Percentiles rank a stretch among this genome's conserved stretches.
Conservation (phyloP, 331 rosid species). For the Rhamnella rubrinervis region DNA sequence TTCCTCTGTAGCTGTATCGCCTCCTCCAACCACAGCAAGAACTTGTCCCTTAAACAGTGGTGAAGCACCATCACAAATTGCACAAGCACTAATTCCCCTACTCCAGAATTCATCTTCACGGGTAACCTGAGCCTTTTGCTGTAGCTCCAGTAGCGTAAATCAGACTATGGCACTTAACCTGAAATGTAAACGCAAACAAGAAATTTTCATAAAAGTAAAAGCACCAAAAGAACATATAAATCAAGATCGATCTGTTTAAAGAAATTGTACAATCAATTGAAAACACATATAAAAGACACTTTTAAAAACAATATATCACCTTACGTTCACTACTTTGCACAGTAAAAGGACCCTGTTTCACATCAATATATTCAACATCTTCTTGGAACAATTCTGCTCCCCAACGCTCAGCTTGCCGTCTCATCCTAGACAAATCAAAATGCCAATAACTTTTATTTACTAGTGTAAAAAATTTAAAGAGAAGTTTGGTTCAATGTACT, state of each 20-base stretch:
- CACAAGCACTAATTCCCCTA: slow-evolving; percentile 97
- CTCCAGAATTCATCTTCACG: slow-evolving; percentile 99
- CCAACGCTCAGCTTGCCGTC: slow-evolving; percentile 93
- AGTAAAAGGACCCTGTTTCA: slow-evolving; percentile 71
- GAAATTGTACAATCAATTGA: neutral
- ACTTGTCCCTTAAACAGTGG: slow-evolving; percentile 94
- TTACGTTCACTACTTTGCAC: slow-evolving; percentile 92
- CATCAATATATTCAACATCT: slow-evolving; percentile 81
- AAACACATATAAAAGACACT: slow-evolving; percentile 20
- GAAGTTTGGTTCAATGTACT: slow-evolving; percentile 2
- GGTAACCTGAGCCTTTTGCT: slow-evolving; percentile 77
- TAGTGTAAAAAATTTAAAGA: slow-evolving; percentile 3
- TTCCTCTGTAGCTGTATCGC: slow-evolving; percentile 98
- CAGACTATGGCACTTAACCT: slow-evolving; percentile 77
- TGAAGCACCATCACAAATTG: slow-evolving; percentile 98
- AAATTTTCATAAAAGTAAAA: slow-evolving; percentile 12
- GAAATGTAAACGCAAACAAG: slow-evolving; percentile 30
- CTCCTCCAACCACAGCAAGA: slow-evolving; percentile 96
- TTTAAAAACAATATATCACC: slow-evolving; percentile 51
- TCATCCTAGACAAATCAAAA: slow-evolving; percentile 65
- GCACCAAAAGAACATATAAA: neutral
- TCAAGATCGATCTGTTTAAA: neutral
- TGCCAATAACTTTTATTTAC: slow-evolving; percentile 20
- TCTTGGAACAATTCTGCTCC: slow-evolving; percentile 93
- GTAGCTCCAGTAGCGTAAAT: slow-evolving; percentile 93